Evolutionary conservation across 2,329 filamentous ascomycete species (phyloP), one percentile per base, ranked within the genome.

Genomic region (Colletotrichum gigasporum): DNA sequence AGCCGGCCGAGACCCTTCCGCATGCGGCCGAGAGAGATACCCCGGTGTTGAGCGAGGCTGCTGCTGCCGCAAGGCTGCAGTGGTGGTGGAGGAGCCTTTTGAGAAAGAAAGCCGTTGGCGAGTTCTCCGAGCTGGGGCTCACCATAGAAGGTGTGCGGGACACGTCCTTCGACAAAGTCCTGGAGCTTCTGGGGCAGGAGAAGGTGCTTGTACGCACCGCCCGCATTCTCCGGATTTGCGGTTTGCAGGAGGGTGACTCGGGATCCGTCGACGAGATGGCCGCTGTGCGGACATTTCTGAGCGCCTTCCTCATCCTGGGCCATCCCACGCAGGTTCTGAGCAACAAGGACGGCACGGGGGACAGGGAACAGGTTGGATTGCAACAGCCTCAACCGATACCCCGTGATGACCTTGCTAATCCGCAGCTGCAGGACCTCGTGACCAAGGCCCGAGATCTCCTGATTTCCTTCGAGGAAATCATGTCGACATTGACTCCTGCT

Each of bases 291-390:
- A 93, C 90, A 1, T 95, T 95, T 71, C 78, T 96, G 58, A 93
- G 91, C 72, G 90, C 92, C 5, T 95, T 91, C 73, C 82, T 96
- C 56, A 94, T 95, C 65, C 80, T 94, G 24, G 91, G 91, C 1
- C 92, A 95, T 74, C 92, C 92, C 1, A 88, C 89, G 1, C 89
- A 93, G 69, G 91, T 95, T 1, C 85, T 96, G 32, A 92, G 87
- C 75, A 91, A 89, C 74, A 92, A 92, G 72, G 88, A 90, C 51
- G 83, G 78, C 50, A 82, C 79, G 50, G 80, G 81, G 68, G 77
- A 88, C 63, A 85, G 87, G 73, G 87, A 89, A 73, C 85, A 89
- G 79, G 78, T 82, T 75, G 79, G 79, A 71, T 74, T 77, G 67
- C 74, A 73, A 70, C 73, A 75, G 70, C 76, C 76, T 54, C 76